Conservation (phyloP, 345 rosid species). For the Gossypium anomalum region DNA sequence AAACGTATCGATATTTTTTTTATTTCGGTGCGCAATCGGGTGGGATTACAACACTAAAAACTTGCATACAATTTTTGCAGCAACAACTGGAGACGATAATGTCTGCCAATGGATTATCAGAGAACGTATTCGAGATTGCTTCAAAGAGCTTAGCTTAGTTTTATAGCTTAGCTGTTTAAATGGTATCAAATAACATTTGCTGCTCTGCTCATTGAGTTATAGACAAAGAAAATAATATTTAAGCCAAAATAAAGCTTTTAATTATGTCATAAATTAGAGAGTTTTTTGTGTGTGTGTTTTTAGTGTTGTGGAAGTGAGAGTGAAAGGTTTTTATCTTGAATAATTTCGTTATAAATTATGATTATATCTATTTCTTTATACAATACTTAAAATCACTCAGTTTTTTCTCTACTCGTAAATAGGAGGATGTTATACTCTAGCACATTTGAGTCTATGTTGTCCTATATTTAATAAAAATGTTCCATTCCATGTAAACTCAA, state of each 20-base stretch:
- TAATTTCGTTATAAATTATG: too few species aligned
- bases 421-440: too few species aligned
- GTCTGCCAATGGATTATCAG: conserved; percentile 87
- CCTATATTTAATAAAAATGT: too few species aligned
- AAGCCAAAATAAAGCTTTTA: too few species aligned
- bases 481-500: too few species aligned
- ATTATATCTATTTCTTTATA: too few species aligned
- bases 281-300: too few species aligned
- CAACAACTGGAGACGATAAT: conserved; percentile 92
- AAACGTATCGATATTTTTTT: neutral
- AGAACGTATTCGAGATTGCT: conserved; percentile 92
- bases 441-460: rapidly evolving
- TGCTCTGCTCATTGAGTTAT: neutral
- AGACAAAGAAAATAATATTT: neutral
- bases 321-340: too few species aligned
- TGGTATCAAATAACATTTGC: neutral
- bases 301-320: too few species aligned
- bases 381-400: too few species aligned
- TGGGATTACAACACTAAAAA: neutral
- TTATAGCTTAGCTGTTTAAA: conserved; percentile 39
- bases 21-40: neutral
- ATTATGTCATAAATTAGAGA: too few species aligned
- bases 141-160: conserved; percentile 74
- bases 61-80: conserved; percentile 33
- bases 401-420: too few species aligned